phyloP scores from a whole-genome alignment of 2,329 filamentous ascomycete genomes.

The Xylaria sp. region DNA sequence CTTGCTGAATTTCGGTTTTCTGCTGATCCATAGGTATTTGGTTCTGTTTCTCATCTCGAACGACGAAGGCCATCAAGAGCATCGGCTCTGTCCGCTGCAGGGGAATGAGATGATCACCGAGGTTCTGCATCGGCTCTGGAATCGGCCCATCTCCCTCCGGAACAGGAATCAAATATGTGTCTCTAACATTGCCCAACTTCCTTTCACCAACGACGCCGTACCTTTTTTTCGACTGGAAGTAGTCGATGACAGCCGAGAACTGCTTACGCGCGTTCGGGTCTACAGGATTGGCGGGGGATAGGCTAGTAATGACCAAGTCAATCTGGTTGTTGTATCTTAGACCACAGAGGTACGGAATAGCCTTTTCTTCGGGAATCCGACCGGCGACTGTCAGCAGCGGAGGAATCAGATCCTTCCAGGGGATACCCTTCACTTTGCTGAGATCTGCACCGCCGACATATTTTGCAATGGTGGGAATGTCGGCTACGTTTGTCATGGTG shows the following conservation, averaged over 20 bases:
- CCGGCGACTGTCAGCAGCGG: constrained; percentile 71
- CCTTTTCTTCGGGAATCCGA: constrained; percentile 79
- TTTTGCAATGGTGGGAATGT: constrained; percentile 76
- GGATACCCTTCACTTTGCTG: constrained; percentile 48
- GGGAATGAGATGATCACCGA: constrained; percentile 83
- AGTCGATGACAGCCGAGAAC: constrained; percentile 81
- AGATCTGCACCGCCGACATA: constrained; percentile 86
- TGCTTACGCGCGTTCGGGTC: constrained; percentile 61
- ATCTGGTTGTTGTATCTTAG: constrained; percentile 80
- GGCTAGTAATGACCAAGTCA: constrained; percentile 79
- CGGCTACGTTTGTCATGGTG: constrained; percentile 75
- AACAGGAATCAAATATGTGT: constrained; percentile 89
- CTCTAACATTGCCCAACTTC: constrained; percentile 73
- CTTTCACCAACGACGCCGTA: constrained; percentile 88
- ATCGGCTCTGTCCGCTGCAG: constrained; percentile 72
- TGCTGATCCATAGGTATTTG: constrained; percentile 37
- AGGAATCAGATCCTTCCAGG: constrained; percentile 78
- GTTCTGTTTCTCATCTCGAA: constrained; percentile 61
- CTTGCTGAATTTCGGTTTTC: constrained; percentile 25
- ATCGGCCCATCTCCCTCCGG: constrained; percentile 70
- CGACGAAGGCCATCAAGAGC: constrained; percentile 83
- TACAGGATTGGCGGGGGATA: constrained; percentile 60
- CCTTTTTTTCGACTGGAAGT: constrained; percentile 79
- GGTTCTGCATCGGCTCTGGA: constrained; percentile 84
- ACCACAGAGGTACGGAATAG: constrained; percentile 88